Percentiles rank a stretch among this genome's conserved stretches.
These are phyloP conservation scores for Pythium sukuiense DNA, from an alignment of 352 stramenopile species.

Conservation along the genomic window DNA sequence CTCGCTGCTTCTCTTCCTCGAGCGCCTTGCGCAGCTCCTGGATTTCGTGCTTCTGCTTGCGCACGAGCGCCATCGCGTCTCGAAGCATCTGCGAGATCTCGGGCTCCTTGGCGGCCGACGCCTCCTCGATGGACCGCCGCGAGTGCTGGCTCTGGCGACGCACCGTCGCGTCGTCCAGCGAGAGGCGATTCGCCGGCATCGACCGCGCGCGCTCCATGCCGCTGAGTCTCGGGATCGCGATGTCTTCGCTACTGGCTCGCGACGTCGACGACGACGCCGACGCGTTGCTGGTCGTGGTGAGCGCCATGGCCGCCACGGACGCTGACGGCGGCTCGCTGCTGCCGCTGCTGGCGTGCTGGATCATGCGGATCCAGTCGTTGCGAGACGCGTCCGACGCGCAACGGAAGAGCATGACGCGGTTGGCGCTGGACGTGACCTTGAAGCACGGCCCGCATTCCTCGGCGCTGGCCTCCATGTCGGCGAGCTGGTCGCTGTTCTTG, in stretches of 20 bases:
- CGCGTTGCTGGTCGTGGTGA: not conserved
- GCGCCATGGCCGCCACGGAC: not conserved
- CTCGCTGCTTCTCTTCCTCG: conserved; percentile 17
- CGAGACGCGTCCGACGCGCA: conserved; percentile 23
- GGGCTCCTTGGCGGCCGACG: conserved; percentile 25
- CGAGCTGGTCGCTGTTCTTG: conserved; percentile 30
- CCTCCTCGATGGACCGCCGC: not conserved
- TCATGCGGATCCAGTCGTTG: conserved; percentile 26
- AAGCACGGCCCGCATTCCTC: conserved; percentile 45
- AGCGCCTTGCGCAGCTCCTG: conserved; percentile 33
- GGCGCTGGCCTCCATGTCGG: conserved; percentile 23
- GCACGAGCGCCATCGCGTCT: conserved; percentile 65
- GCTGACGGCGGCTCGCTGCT: not conserved
- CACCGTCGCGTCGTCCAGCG: conserved; percentile 25
- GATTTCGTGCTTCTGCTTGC: conserved; percentile 74
- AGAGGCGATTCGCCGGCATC: conserved; percentile 16
- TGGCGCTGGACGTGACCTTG: conserved; percentile 39
- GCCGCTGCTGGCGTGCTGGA: conserved; percentile 14
- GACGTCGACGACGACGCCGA: conserved; percentile 16
- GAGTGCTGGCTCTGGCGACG: conserved; percentile 8
- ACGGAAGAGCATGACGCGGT: conserved; percentile 42
- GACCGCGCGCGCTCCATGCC: conserved; percentile 9
- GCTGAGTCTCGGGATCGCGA: conserved; percentile 13
- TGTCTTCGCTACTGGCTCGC: conserved; percentile 21
- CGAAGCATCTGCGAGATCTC: conserved; percentile 64